phyloP scores from a whole-genome alignment of 306 rosid species.

The Geum urbanum region DNA sequence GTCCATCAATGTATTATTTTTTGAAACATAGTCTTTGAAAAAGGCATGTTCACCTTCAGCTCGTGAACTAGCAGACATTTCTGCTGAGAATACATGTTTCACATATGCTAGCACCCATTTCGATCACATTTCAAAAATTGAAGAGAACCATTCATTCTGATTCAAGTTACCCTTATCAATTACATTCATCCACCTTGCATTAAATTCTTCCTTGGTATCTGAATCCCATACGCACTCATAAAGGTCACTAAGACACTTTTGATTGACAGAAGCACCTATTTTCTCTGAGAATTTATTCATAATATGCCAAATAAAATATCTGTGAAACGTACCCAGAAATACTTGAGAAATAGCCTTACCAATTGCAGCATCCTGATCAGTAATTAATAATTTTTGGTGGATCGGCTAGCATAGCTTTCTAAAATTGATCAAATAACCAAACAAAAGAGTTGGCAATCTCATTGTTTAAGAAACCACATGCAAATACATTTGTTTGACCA shows the following conservation, averaged over 20 bases:
- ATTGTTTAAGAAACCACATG: background rate
- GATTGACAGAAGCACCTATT: too few relatives aligned
- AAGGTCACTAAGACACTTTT: too few relatives aligned
- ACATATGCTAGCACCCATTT: background rate
- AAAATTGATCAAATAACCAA: background rate
- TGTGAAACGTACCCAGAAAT: background rate
- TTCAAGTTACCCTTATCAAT: background rate
- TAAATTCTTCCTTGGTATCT: background rate
- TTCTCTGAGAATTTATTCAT: too few relatives aligned
- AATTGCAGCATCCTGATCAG: background rate
- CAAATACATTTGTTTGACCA: background rate
- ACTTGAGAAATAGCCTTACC: background rate
- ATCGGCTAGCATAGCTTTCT: background rate
- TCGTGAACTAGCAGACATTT: background rate
- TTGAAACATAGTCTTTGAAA: background rate
- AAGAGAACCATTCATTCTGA: background rate
- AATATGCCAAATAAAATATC: background rate
- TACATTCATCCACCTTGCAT: background rate
- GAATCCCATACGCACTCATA: too few relatives aligned
- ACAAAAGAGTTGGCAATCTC: background rate
- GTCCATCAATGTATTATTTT: background rate
- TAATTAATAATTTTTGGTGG: background rate
- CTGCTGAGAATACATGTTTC: background rate
- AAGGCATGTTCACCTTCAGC: background rate
- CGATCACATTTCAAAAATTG: background rate